Evolutionary conservation across 1,284 basidiomycete species (phyloP).

Genomic region (Ustilago cynodontis): DNA sequence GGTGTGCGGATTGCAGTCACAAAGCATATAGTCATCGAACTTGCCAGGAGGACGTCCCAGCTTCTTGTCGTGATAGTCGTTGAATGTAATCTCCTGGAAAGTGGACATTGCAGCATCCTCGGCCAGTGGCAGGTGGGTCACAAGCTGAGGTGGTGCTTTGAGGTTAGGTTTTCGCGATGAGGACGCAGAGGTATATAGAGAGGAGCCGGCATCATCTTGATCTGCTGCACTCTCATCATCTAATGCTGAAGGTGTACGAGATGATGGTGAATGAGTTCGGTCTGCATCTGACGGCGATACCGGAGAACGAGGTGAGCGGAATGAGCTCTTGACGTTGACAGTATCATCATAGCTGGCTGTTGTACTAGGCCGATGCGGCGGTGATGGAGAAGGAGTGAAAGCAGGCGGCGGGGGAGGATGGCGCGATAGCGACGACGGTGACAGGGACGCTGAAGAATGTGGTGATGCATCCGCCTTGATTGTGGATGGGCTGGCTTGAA

Average conservation of each 20-base stretch:
- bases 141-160: constrained; percentile 52
- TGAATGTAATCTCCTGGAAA: constrained; percentile 81
- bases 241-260: constrained; percentile 14
- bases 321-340: background rate
- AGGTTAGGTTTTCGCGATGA: constrained; percentile 28
- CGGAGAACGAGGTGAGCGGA: constrained; percentile 9
- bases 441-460: constrained; percentile 28
- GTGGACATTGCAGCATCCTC: constrained; percentile 76
- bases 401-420: constrained; percentile 42
- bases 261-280: constrained; percentile 9
- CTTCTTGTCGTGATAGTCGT: constrained; percentile 88
- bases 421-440: constrained; percentile 29
- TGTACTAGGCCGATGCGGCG: constrained; percentile 21
- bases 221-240: constrained; percentile 22
- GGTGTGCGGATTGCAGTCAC: constrained; percentile 56
- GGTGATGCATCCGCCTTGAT: constrained; percentile 13
- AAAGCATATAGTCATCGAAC: constrained; percentile 74
- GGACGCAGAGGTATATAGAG: constrained; percentile 18
- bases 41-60: constrained; percentile 88
- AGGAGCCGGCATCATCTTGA: constrained; percentile 18
- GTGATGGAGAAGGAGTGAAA: constrained; percentile 46
- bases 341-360: background rate
- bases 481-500: background rate
- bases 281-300: constrained; percentile 10
- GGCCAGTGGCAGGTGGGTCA: constrained; percentile 57